Base-by-base conservation (phyloP, 306 rosid genomes). In the Cucumis cinereus region DNA sequence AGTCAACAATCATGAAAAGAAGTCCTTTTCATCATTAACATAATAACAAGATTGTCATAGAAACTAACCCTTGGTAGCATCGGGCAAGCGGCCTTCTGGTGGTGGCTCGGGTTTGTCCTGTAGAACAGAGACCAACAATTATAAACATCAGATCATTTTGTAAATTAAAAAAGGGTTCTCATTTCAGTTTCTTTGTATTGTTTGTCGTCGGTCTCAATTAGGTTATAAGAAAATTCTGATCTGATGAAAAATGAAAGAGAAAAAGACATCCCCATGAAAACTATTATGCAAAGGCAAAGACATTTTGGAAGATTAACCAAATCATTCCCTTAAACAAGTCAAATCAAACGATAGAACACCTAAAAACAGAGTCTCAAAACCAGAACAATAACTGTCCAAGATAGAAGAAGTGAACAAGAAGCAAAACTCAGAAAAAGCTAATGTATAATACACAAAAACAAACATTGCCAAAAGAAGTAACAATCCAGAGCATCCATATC, bases 71-170 rank as follows among this genome's bases (percentile, higher is more conserved):
- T 89, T 82, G 0, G 76, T 84, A 4, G 96, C 99, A 81, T 90
- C 87, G 4, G 99, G 99, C 79, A 95, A 85, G 58, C 99, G 99
- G 22, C 99, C 99, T 81, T 95, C 99, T 0, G 96, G 98, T 35
- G 99, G 97, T 50, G 97, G 83, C 19, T 68, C 22, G 0, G 89
- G 87, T 82, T 90, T 92, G 96, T 95, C 99, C 99, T 95, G 81
- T 1, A 56, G 16, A 1, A 14, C 57, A 15, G 12, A 35, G 10
- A 17, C 24, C 45, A 59, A 6, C 56, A 19, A 58, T 7, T 58
- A 5, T 40, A 23, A 33, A n/a, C 10, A 38, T 7, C 30, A 55
- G 73, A 54, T 1, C 43, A 70, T 1, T 19, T 10, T 8, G 43
- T 66, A n/a, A 38, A 38, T 17, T 38, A 0, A 10, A 41, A 13